Base-by-base conservation (phyloP, 352 stramenopile species). In the Peronosclerospora sorghi region DNA sequence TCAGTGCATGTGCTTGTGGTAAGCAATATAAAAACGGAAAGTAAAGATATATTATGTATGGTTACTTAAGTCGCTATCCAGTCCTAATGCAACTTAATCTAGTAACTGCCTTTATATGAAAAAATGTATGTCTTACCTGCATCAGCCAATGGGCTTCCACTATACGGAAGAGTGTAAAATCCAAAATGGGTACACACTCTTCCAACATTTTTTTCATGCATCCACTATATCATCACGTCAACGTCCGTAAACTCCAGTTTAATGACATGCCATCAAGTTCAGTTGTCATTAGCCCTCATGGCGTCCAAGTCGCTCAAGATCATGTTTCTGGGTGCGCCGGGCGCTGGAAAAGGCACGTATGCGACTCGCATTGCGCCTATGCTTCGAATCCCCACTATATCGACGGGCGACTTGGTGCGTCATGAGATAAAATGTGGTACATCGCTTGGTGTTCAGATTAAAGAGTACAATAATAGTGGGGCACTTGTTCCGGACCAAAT, bases 341-440 rank as follows among this genome's bases (percentile, higher is more conserved):
- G 85, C 41, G 82, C 83, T 2, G 85, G 85, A 52, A 96, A 96
- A 63, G 85, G 85, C 52, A 96, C 85, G 34, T 96, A 95, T 52
- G 82, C 83, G 20, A 77, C 66, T 30, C 79, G 80, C 42, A 88
- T 96, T 28, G 77, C 81, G n/a, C 73, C 74, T 8, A 73, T 83
- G 59, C 63, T 95, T 41, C 51, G 83, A 43, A 88, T 95, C 55
- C 83, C 84, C 28, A 88, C 80, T 27, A 95, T 95, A 39, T 92
- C 81, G 9, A 95, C 82, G 27, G 82, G 85, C 14, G 85, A 96
- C 37, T 62, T 96, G 32, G 76, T 96, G 45, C 75, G 85, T 34
- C 59, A 86, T 43, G 82, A 95, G 64, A 92, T 94, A 48, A 93
- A 94, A 58, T 79, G 61, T 5, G 65, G 65, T 47, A 86, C 79